Conservation (phyloP, 768 basidiomycete species). For the Rhodotorula diobovata region DNA sequence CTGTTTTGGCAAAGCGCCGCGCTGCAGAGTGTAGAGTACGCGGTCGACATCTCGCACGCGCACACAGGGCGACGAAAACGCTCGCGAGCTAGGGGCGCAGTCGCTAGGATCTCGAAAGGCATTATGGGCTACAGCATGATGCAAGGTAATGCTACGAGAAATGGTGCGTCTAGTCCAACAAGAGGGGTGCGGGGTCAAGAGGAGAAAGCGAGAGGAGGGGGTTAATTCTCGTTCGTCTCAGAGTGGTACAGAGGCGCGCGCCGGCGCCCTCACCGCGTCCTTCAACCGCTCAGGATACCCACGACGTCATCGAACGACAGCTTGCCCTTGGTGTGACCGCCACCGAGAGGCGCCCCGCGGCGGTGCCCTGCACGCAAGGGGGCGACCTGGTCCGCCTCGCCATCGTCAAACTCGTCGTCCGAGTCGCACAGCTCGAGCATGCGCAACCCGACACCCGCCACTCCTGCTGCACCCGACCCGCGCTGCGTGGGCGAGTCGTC, state of each 20-base stretch:
- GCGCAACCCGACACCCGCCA: slow-evolving; percentile 16
- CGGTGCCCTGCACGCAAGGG: not conserved
- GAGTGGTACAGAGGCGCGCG: no score
- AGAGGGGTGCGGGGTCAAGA: not conserved
- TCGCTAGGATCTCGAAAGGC: no score
- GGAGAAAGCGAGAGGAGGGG: not conserved
- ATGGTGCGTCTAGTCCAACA: not conserved
- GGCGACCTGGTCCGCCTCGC: not conserved
- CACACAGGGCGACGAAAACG: no score
- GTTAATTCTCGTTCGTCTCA: no score
- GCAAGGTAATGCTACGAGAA: not conserved
- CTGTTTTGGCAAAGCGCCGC: no score
- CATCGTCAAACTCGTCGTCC: slow-evolving; percentile 9
- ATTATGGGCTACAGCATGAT: not conserved
- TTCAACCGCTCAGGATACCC: slow-evolving; percentile 3
- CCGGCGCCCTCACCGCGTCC: no score
- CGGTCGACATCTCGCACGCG: not conserved
- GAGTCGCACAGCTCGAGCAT: slow-evolving; percentile 28
- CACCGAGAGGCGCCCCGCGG: not conserved
- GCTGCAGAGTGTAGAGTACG: no score
- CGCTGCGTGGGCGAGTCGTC: slow-evolving; percentile 27
- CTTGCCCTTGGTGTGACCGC: slow-evolving; percentile 25
- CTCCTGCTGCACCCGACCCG: not conserved
- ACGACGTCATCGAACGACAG: slow-evolving; percentile 32
- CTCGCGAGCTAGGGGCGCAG: no score